Conservation (phyloP, 2,329 filamentous ascomycete species). For the Aspergillus intermedius region DNA sequence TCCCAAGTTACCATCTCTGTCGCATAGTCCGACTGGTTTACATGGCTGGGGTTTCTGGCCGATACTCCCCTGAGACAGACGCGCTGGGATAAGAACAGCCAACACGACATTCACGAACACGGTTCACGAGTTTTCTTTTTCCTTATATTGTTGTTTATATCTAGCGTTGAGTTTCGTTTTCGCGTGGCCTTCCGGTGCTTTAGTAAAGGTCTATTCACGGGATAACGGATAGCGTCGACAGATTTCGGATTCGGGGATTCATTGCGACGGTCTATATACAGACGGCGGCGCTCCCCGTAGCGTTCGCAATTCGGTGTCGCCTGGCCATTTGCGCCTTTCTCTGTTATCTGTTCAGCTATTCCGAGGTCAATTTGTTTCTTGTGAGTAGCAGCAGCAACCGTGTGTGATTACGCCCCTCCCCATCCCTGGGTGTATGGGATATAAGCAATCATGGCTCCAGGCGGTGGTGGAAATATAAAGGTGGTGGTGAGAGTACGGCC, state of each 20-base stretch:
- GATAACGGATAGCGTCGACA: too few relatives aligned
- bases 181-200: background rate
- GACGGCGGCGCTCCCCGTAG: slow-evolving; percentile 25
- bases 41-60: background rate
- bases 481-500: slow-evolving; percentile 95
- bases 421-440: slow-evolving; percentile 29
- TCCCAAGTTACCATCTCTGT: background rate
- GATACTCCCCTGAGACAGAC: background rate
- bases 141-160: background rate
- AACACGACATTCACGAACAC: too few relatives aligned
- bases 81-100: background rate
- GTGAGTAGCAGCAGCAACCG: slow-evolving; percentile 3
- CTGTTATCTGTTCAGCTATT: background rate
- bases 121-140: too few relatives aligned
- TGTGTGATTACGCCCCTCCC: background rate
- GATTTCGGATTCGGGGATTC: background rate
- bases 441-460: slow-evolving; percentile 53
- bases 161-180: background rate
- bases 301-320: slow-evolving; percentile 26
- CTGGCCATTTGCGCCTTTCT: slow-evolving; percentile 4
- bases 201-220: too few relatives aligned
- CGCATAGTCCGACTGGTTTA: background rate
- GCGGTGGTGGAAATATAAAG: slow-evolving; percentile 95
- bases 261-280: slow-evolving; percentile 9
- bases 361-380: slow-evolving; percentile 11